Conservation (phyloP, 352 stramenopile genomes). For the Pelagophyceae sp. region DNA sequence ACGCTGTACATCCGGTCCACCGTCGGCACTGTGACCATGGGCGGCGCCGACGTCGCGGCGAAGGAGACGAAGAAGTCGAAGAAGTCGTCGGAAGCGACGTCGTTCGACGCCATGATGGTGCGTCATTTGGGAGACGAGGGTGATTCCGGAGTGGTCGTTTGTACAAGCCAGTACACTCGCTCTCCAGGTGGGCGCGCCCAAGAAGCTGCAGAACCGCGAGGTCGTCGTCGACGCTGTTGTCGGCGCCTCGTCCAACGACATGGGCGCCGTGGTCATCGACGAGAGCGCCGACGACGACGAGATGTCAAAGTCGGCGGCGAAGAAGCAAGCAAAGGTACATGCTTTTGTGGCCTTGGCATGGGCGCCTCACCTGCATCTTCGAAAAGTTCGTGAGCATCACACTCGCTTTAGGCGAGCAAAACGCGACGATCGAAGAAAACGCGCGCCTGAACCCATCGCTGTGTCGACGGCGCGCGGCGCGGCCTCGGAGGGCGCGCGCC, state of each 20-base stretch:
- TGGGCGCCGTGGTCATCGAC: not conserved
- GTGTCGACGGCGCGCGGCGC: too few relatives aligned
- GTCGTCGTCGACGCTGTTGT: not conserved
- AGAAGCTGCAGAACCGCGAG: not conserved
- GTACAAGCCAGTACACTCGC: too few relatives aligned
- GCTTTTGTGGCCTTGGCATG: too few relatives aligned
- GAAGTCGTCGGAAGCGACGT: not conserved
- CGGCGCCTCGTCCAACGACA: not conserved
- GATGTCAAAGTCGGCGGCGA: not conserved
- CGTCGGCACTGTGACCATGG: slow-evolving; percentile 6
- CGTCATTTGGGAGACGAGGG: not conserved
- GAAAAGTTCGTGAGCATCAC: too few relatives aligned
- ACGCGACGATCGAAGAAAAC: too few relatives aligned
- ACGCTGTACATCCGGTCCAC: slow-evolving; percentile 4
- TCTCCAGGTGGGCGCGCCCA: too few relatives aligned
- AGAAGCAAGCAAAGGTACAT: too few relatives aligned
- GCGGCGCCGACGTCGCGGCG: slow-evolving; percentile 2
- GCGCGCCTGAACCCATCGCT: too few relatives aligned
- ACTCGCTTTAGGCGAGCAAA: too few relatives aligned
- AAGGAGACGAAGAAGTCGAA: slow-evolving; percentile 2
- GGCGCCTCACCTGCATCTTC: too few relatives aligned
- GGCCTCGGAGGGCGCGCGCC: too few relatives aligned
- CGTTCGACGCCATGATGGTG: slow-evolving; percentile 1
- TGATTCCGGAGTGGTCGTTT: too few relatives aligned
- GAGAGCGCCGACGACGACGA: not conserved